Percentiles rank a stretch among this genome's conserved stretches.
Conservation (phyloP, 208 protist genomes). For the Leishmania aethiopica region DNA sequence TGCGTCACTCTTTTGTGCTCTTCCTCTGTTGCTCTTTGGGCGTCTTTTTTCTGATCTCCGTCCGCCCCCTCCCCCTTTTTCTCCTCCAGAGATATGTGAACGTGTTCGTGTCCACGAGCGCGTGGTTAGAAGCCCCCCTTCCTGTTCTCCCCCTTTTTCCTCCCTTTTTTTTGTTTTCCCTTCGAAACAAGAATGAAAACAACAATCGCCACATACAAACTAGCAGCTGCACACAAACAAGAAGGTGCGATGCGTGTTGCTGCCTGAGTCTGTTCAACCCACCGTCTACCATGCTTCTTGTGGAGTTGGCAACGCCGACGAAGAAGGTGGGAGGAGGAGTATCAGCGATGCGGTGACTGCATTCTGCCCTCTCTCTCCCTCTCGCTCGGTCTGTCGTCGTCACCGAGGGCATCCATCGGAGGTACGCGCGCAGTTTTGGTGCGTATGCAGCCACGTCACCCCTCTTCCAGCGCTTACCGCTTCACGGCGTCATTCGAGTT, state of each 20-base stretch:
- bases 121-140: neutral
- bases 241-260: neutral
- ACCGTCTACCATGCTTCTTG: neutral
- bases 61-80: neutral
- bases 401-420: neutral
- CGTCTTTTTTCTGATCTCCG: neutral
- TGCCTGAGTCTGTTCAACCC: neutral
- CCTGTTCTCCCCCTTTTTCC: neutral
- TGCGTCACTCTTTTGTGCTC: neutral
- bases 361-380: neutral
- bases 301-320: no score
- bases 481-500: neutral
- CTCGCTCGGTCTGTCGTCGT: neutral
- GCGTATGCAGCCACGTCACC: neutral
- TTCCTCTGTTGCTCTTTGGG: neutral
- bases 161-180: neutral
- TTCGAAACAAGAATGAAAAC: neutral
- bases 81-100: neutral
- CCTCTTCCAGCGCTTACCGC: neutral
- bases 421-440: neutral
- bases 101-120: constrained; percentile 1
- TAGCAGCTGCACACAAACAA: neutral
- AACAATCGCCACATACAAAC: neutral
- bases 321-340: neutral
- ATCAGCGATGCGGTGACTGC: neutral